Percentiles rank a stretch among this genome's conserved stretches.
Evolutionary conservation across 352 stramenopile species (phyloP).

Genomic region (Phytopythium aichiense): DNA sequence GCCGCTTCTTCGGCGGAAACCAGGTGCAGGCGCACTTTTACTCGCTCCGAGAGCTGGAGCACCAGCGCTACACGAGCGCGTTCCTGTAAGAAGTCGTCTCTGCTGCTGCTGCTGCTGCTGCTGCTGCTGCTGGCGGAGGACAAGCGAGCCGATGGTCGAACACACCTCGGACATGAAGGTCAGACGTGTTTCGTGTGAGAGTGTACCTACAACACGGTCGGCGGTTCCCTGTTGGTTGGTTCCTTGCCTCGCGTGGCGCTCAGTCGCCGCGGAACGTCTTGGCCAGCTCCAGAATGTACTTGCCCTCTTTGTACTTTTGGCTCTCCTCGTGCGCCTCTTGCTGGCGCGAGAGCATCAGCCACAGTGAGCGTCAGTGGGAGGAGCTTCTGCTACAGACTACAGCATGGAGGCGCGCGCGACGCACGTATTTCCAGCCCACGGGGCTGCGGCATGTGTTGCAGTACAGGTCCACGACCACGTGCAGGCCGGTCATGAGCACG

Average conservation of each 20-base stretch:
- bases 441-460: conserved; percentile 90
- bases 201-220: conserved; percentile 1
- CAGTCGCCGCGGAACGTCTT: conserved; percentile 50
- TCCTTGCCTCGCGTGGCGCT: neutral
- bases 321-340: conserved; percentile 89
- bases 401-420: conserved; percentile 7
- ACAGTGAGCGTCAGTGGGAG: neutral
- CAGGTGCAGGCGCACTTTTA: conserved; percentile 70
- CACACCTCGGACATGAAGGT: too few relatives aligned
- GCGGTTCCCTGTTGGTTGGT: neutral
- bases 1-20: conserved; percentile 75
- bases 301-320: conserved; percentile 97
- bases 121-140: neutral
- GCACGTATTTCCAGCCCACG: conserved; percentile 94
- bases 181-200: neutral
- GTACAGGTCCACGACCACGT: conserved; percentile 93
- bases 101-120: neutral
- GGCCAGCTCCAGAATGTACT: conserved; percentile 96
- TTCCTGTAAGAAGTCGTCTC: conserved; percentile 36
- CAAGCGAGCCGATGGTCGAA: neutral
- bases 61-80: conserved; percentile 41
- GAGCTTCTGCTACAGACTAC: neutral
- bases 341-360: conserved; percentile 16
- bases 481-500: conserved; percentile 92
- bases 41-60: conserved; percentile 34